Conservation (phyloP, 208 protist species). For the Porcisia deanei region DNA sequence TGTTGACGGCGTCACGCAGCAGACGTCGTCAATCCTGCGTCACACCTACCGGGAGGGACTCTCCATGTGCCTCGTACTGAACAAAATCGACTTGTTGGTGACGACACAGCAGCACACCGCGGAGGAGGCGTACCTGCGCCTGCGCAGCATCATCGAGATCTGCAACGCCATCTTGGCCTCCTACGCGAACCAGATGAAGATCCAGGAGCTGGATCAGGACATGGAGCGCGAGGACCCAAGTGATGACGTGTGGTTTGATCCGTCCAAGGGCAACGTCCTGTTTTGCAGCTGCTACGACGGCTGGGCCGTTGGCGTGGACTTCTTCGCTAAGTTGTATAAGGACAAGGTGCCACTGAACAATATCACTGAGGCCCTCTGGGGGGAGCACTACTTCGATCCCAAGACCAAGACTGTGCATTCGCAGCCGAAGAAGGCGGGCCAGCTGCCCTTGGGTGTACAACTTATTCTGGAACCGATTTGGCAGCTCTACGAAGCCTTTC, state of each 20-base stretch:
- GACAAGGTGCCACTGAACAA: slow-evolving; percentile 76
- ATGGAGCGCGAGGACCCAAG: slow-evolving; percentile 76
- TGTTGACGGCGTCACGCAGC: slow-evolving; percentile 97
- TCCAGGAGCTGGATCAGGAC: slow-evolving; percentile 82
- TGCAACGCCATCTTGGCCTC: slow-evolving; percentile 89
- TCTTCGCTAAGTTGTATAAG: slow-evolving; percentile 93
- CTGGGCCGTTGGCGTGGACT: slow-evolving; percentile 86
- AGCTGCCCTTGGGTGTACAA: slow-evolving; percentile 95
- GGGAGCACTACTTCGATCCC: slow-evolving; percentile 95
- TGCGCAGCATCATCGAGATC: slow-evolving; percentile 95
- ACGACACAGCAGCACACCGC: slow-evolving; percentile 91
- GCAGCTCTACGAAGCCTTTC: slow-evolving; percentile 93
- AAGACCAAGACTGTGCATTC: slow-evolving; percentile 93
- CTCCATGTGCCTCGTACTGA: slow-evolving; percentile 96
- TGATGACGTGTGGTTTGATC: slow-evolving; percentile 96
- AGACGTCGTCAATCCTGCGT: slow-evolving; percentile 94
- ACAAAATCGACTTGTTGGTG: slow-evolving; percentile 99
- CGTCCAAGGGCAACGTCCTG: slow-evolving; percentile 96
- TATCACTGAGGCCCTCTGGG: slow-evolving; percentile 94
- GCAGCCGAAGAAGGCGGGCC: slow-evolving; percentile 67
- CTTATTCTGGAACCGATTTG: slow-evolving; percentile 96
- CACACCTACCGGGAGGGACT: slow-evolving; percentile 96
- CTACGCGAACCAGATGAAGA: slow-evolving; percentile 83
- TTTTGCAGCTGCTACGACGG: slow-evolving; percentile 97
- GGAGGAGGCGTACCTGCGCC: slow-evolving; percentile 91